Conservation (phyloP, 345 rosid species). For the Corchorus olitorius region DNA sequence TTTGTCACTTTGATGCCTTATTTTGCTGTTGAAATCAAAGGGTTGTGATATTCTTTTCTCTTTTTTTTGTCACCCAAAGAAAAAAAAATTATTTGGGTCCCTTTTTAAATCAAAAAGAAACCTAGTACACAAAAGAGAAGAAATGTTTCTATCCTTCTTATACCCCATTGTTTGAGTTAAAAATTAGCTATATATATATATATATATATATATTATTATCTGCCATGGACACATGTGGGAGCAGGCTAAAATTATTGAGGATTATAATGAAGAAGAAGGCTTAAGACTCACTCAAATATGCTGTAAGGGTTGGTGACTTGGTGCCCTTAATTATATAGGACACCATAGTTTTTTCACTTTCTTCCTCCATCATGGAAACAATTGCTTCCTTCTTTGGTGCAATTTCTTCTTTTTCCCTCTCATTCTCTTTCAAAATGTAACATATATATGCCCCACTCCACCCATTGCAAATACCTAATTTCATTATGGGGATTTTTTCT, state of each 20-base stretch:
- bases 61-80: too few relatives aligned
- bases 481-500: neutral
- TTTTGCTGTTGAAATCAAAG: neutral
- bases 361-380: neutral
- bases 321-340: constrained; percentile 20
- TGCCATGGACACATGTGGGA: constrained; percentile 8
- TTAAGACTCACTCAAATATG: neutral
- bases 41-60: neutral
- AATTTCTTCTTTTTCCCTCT: constrained; percentile 5
- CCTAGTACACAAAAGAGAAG: neutral
- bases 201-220: neutral
- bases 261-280: constrained; percentile 7
- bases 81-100: neutral
- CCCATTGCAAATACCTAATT: neutral
- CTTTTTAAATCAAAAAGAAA: neutral
- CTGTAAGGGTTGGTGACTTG: constrained; percentile 21
- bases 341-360: neutral
- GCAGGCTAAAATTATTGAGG: constrained; percentile 5
- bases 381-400: neutral
- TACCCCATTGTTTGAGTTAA: neutral
- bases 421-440: neutral
- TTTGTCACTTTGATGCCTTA: neutral
- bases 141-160: too few relatives aligned
- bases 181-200: too few relatives aligned
- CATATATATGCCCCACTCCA: neutral